Evolutionary conservation across 148 eudicot species (phyloP).

Genomic region (Euryodendron excelsum): DNA sequence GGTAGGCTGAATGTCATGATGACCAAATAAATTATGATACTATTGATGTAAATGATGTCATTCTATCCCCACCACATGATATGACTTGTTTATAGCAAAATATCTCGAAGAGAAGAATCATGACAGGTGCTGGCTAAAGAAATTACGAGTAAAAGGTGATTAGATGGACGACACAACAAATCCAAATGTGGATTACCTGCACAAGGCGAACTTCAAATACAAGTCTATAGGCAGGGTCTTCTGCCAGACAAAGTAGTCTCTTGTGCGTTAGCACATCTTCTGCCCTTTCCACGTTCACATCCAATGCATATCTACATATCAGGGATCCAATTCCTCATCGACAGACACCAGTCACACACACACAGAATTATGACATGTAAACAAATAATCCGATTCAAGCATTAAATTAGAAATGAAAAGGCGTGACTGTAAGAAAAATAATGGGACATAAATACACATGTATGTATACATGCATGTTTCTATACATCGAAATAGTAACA

Average conservation of each 20-base stretch:
- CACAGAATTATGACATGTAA: too few species aligned
- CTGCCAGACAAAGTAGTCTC: conserved; percentile 49
- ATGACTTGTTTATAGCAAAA: not conserved
- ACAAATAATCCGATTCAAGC: too few species aligned
- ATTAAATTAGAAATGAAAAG: too few species aligned
- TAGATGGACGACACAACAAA: not conserved
- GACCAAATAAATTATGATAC: not conserved
- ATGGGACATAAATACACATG: too few species aligned
- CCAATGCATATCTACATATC: conserved; percentile 50
- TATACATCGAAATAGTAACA: too few species aligned
- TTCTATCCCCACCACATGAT: not conserved
- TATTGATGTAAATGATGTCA: not conserved
- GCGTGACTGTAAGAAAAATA: too few species aligned
- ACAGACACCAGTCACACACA: too few species aligned
- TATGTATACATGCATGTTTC: too few species aligned
- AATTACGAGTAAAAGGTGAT: not conserved
- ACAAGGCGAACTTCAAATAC: conserved; percentile 54
- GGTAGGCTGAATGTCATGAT: not conserved
- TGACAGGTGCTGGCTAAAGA: not conserved
- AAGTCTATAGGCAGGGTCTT: conserved; percentile 36
- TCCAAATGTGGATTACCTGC: conserved; percentile 30
- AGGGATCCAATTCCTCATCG: conserved; percentile 4
- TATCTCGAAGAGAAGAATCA: not conserved
- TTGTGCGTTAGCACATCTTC: conserved; percentile 61
- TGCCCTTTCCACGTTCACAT: conserved; percentile 61